A percentile compares a stretch with the other conserved stretches of the same genome.
Evolutionary conservation across 192 early-diverging fungal species (phyloP).

Genomic region (Coemansia sp.): DNA sequence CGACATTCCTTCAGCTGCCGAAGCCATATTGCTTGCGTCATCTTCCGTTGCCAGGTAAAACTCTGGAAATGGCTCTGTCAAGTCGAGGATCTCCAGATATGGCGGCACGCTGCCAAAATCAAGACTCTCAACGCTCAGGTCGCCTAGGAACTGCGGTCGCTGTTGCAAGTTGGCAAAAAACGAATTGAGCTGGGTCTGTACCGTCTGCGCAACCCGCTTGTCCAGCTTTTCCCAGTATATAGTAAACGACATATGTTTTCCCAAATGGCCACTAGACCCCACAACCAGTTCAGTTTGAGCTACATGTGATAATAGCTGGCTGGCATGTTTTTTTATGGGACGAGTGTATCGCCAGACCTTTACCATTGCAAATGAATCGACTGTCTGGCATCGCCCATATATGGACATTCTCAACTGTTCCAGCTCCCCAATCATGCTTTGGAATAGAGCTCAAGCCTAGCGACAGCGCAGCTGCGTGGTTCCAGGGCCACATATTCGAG

Average conservation of each 20-base stretch:
- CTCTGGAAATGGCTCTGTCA: slow-evolving; percentile 74
- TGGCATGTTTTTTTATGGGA: no score
- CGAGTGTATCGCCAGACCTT: no score
- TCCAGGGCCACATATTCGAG: background rate
- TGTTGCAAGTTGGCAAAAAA: slow-evolving; percentile 62
- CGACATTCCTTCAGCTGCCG: background rate
- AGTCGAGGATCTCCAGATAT: slow-evolving; percentile 64
- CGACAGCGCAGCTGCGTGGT: background rate
- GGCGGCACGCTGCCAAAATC: slow-evolving; percentile 71
- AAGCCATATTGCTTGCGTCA: slow-evolving; percentile 2
- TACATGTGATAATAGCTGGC: no score
- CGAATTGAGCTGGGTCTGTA: slow-evolving; percentile 63
- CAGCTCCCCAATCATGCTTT: no score
- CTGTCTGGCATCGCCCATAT: no score
- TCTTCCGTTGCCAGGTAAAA: slow-evolving; percentile 67
- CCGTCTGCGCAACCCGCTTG: slow-evolving; percentile 58
- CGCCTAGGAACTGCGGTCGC: slow-evolving; percentile 66
- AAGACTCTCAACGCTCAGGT: slow-evolving; percentile 63
- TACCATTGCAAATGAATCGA: no score
- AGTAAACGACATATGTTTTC: slow-evolving; percentile 62
- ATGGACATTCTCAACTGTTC: no score
- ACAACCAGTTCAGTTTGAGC: no score
- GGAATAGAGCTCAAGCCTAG: no score
- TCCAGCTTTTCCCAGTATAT: slow-evolving; percentile 72
- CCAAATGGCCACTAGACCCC: no score